These are phyloP conservation scores for Naganishia friedmannii DNA, from an alignment of 768 basidiomycete species.

Conservation along the genomic window DNA sequence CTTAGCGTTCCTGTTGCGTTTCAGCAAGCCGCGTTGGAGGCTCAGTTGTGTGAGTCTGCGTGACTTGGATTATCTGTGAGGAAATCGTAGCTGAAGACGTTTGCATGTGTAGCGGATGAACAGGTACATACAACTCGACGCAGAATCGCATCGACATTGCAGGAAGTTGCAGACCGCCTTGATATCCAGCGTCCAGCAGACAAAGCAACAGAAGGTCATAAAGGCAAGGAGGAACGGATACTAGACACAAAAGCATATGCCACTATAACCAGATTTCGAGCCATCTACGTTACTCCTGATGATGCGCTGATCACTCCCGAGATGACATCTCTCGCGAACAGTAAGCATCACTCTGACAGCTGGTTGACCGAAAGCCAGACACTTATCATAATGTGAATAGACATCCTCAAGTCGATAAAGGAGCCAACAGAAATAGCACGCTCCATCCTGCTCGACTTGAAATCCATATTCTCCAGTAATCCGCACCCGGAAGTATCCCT, in stretches of 20 bases:
- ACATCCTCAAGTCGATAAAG: background rate
- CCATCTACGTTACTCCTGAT: too few species aligned
- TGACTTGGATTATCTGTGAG: background rate
- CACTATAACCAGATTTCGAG: conserved; percentile 9
- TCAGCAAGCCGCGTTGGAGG: background rate
- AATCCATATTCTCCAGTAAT: conserved; percentile 15
- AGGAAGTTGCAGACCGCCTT: conserved; percentile 1
- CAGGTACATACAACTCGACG: background rate
- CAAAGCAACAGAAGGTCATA: too few species aligned
- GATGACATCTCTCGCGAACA: background rate
- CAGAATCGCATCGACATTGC: background rate
- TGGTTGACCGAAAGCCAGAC: too few species aligned
- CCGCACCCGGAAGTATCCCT: conserved; percentile 28
- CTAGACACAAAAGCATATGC: background rate
- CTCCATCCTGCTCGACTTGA: background rate
- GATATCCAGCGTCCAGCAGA: background rate
- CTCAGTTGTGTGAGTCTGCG: conserved; percentile 5
- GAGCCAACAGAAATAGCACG: conserved; percentile 9
- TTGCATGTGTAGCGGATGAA: background rate
- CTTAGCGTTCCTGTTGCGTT: background rate
- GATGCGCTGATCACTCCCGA: background rate
- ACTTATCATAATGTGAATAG: background rate
- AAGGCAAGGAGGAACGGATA: too few species aligned
- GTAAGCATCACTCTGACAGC: too few species aligned
- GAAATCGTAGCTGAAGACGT: background rate